phyloP scores from a whole-genome alignment of 2,329 filamentous ascomycete species.

The Colletotrichum falcatum region DNA sequence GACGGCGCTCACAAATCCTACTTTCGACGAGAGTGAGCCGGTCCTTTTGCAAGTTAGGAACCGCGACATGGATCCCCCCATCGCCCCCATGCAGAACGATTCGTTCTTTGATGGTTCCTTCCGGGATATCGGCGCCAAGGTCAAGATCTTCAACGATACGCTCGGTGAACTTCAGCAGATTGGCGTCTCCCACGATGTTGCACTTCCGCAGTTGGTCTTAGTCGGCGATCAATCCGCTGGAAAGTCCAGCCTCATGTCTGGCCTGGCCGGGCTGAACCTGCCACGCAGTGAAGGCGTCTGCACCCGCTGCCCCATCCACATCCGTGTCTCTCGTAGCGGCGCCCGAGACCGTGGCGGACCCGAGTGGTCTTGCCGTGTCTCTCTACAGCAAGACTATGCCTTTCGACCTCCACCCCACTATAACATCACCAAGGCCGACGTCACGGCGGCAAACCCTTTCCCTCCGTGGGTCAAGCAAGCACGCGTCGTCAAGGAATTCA shows the following conservation, averaged over 20 bases:
- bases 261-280: conserved; percentile 76
- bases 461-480: conserved; percentile 73
- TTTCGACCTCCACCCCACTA: conserved; percentile 59
- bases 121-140: conserved; percentile 68
- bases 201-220: conserved; percentile 82
- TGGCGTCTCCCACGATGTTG: conserved; percentile 77
- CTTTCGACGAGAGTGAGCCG: conserved; percentile 50
- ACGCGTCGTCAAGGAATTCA: conserved; percentile 68
- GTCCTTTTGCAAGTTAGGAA: conserved; percentile 54
- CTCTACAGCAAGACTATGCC: conserved; percentile 73
- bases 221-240: conserved; percentile 89
- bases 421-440: conserved; percentile 58
- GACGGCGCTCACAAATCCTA: conserved; percentile 31
- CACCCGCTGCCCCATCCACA: conserved; percentile 84
- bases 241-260: conserved; percentile 78
- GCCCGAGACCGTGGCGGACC: conserved; percentile 32
- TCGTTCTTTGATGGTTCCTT: conserved; percentile 57
- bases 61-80: conserved; percentile 43
- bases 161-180: conserved; percentile 77
- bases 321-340: conserved; percentile 71
- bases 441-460: conserved; percentile 65
- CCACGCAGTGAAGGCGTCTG: conserved; percentile 80
- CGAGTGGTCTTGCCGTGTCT: conserved; percentile 77
- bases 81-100: conserved; percentile 48
- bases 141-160: conserved; percentile 74